Evolutionary conservation across 306 rosid species (phyloP), one percentile per base, ranked within the genome.

Genomic region (Acacia melanoxylon): DNA sequence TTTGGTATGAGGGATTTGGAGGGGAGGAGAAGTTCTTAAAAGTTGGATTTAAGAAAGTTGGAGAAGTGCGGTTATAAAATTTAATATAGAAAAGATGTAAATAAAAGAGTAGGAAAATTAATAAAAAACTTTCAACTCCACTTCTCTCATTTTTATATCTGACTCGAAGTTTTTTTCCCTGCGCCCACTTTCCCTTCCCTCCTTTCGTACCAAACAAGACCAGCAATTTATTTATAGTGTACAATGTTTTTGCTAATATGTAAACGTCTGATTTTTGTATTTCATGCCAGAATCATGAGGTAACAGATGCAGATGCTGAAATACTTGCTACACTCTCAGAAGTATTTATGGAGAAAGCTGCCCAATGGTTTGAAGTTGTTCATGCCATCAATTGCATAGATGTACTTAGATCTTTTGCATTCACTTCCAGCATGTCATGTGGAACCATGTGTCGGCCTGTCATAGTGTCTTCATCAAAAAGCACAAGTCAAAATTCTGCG

Each of bases 381-480:
- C 89, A 90, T 45, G 95, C 94, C 86, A 88, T 95, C 86, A 93
- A 80, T 88, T 91, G 97, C 87, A 82, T 93, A 75, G 99, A 95
- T 79, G 97, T 90, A 46, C 89, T 95, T 33, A 88, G 98, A 88
- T 95, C 99, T 59, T 93, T 95, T 86, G 94, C 95, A 31, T 82
- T 85, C 67, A 88, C 89, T 78, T 87, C 98, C 75, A 86, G 86
- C 84, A 88, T 87, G 56, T 89, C 97, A 42, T 46, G 87, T 85
- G 99, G 95, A 81, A 75, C 93, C 41, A 92, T 95, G 97, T 89
- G 93, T 63, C 89, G 98, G 88, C 99, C 99, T 80, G 77, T 91
- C 59, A 69, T 95, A 85, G 69, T 91, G 84, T 86, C 92, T 41
- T 68, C 80, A 51, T 88, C 90, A 41, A 67, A 80, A 70, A 81